Evolutionary conservation across 78 protist species (phyloP).

Genomic region (Paratrimastix pyriformis): DNA sequence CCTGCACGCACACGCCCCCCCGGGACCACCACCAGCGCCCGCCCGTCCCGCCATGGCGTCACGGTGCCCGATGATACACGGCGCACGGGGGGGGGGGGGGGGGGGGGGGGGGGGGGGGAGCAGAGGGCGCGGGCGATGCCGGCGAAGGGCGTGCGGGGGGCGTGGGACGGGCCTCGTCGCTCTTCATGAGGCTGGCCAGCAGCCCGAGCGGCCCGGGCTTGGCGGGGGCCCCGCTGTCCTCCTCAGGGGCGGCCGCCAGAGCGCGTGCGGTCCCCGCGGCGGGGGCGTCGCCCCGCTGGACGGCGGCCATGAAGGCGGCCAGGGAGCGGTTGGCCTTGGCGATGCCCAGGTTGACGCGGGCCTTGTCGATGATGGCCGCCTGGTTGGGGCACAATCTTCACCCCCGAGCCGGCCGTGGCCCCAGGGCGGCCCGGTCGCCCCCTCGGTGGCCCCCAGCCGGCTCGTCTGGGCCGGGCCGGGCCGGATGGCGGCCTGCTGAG

Average conservation of each 20-base stretch:
- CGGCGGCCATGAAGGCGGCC: not conserved
- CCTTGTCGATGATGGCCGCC: too few relatives aligned
- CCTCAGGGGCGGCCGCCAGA: not conserved
- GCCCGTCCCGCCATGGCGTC: too few relatives aligned
- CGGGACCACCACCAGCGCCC: too few relatives aligned
- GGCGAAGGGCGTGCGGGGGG: not conserved
- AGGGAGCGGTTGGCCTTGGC: not conserved
- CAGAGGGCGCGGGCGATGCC: not conserved
- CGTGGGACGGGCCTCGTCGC: not conserved
- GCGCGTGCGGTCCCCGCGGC: not conserved
- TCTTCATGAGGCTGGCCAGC: not conserved
- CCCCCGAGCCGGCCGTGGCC: too few relatives aligned
- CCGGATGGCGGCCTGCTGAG: too few relatives aligned
- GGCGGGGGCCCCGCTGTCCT: not conserved
- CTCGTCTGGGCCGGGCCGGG: too few relatives aligned
- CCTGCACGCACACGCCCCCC: too few relatives aligned
- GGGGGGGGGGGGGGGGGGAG: not conserved
- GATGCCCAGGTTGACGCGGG: conserved; percentile 12
- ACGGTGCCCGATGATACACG: too few relatives aligned
- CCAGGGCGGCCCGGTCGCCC: too few relatives aligned
- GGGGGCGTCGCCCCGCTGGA: not conserved
- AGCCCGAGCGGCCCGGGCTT: conserved; percentile 1
- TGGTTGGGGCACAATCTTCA: too few relatives aligned
- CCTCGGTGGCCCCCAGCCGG: too few relatives aligned
- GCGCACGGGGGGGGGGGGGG: not conserved